Evolutionary conservation across 306 rosid genomes (phyloP).

Genomic region (Benincasa hispida): DNA sequence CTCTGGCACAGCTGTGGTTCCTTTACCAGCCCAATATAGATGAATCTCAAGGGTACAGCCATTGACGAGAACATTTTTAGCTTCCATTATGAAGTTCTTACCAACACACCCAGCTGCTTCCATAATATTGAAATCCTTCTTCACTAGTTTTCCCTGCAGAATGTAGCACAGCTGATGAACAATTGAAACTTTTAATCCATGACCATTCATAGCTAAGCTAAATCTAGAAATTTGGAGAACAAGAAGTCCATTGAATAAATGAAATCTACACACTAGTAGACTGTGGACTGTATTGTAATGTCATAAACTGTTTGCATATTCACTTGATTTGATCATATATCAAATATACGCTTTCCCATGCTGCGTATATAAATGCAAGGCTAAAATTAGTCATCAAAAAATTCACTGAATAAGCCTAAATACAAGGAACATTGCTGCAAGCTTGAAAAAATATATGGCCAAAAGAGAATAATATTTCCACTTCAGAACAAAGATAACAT

Average conservation of each 20-base stretch:
- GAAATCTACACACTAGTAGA: neutral
- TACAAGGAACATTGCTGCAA: too few relatives aligned
- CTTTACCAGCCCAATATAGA: constrained; percentile 75
- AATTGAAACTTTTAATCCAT: neutral
- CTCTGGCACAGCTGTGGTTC: constrained; percentile 50
- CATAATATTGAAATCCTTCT: constrained; percentile 46
- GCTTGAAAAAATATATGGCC: too few relatives aligned
- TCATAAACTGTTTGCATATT: constrained; percentile 11
- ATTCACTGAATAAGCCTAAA: too few relatives aligned
- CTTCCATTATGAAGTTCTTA: constrained; percentile 20
- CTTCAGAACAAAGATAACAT: neutral
- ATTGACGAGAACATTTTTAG: constrained; percentile 28
- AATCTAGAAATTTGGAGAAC: neutral
- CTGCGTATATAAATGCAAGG: too few relatives aligned
- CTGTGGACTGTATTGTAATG: neutral
- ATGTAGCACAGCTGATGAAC: neutral
- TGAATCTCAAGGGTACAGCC: constrained; percentile 58
- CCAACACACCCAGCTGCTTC: constrained; percentile 59
- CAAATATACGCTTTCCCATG: constrained; percentile 53
- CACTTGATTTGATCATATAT: constrained; percentile 73
- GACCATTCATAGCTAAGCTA: neutral
- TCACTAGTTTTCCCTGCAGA: constrained; percentile 40
- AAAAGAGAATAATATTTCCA: neutral
- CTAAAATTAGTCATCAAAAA: too few relatives aligned
- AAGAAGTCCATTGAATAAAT: neutral